Evolutionary conservation across 2,329 filamentous ascomycete species (phyloP).

Genomic region (Macrophomina pseudophaseolina): DNA sequence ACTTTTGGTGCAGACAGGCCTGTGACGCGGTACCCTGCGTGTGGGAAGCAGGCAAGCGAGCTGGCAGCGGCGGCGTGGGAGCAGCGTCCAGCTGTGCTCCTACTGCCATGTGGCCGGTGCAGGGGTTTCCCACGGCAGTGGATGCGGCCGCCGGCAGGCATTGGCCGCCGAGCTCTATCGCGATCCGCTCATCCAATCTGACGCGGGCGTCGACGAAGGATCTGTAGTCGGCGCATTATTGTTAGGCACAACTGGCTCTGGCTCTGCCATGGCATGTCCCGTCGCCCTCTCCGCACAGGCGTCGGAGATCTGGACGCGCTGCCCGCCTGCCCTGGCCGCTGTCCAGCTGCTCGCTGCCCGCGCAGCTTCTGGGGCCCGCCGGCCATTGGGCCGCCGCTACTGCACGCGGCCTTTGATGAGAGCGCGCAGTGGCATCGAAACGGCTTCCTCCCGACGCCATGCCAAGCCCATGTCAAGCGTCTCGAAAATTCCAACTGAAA

Average conservation of each 20-base stretch:
- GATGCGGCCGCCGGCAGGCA: slow-evolving; percentile 19
- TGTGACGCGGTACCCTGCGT: slow-evolving; percentile 19
- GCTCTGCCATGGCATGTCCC: slow-evolving; percentile 12
- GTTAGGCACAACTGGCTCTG: neutral
- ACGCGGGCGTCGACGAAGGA: slow-evolving; percentile 18
- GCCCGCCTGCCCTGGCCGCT: slow-evolving; percentile 1
- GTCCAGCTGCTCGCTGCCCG: neutral
- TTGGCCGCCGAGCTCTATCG: slow-evolving; percentile 15
- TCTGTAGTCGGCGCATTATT: slow-evolving; percentile 14
- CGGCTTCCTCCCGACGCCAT: slow-evolving; percentile 22
- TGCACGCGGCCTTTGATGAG: neutral
- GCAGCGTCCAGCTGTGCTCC: slow-evolving; percentile 18
- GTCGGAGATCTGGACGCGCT: slow-evolving; percentile 22
- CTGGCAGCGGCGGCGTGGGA: slow-evolving; percentile 5
- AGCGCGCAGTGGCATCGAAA: slow-evolving; percentile 17
- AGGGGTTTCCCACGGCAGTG: slow-evolving; percentile 22
- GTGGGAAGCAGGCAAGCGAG: neutral
- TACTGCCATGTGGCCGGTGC: slow-evolving; percentile 22
- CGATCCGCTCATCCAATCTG: slow-evolving; percentile 21
- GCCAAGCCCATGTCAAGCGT: slow-evolving; percentile 25
- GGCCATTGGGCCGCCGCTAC: slow-evolving; percentile 20
- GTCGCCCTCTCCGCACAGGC: slow-evolving; percentile 15
- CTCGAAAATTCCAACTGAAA: slow-evolving; percentile 28
- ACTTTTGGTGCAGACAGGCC: slow-evolving; percentile 1
- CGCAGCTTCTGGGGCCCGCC: slow-evolving; percentile 2